phyloP scores from a whole-genome alignment of 2,329 filamentous ascomycete species.

The Scytalidium lignicola region DNA sequence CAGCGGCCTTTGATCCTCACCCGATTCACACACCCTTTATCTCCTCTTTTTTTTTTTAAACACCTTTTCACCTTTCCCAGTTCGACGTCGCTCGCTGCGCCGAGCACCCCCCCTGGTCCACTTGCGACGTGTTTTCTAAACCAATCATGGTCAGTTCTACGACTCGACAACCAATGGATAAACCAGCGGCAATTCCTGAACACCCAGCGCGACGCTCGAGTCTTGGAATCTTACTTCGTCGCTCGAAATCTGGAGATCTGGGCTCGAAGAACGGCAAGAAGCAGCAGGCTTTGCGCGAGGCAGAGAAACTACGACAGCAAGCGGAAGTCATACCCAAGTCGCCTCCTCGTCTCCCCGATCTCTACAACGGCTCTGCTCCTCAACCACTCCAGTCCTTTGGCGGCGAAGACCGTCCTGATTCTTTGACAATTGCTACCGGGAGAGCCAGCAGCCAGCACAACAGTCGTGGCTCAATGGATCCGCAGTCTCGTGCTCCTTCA shows the following conservation, averaged over 20 bases:
- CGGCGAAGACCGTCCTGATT: slow-evolving; percentile 60
- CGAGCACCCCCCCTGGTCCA: slow-evolving; percentile 2
- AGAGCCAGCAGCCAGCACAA: slow-evolving; percentile 33
- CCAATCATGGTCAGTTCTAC: slow-evolving; percentile 26
- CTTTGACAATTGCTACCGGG: slow-evolving; percentile 53
- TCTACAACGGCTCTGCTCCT: slow-evolving; percentile 34
- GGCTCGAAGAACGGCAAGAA: slow-evolving; percentile 56
- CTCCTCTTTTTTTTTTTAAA: background rate
- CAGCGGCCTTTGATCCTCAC: background rate
- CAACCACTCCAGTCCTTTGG: slow-evolving; percentile 35
- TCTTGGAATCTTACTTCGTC: slow-evolving; percentile 57
- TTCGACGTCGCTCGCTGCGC: background rate
- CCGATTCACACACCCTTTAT: background rate
- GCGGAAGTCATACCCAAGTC: slow-evolving; percentile 49
- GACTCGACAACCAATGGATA: slow-evolving; percentile 28
- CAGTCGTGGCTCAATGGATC: slow-evolving; percentile 50
- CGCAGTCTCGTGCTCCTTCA: slow-evolving; percentile 27
- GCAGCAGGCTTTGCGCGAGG: slow-evolving; percentile 42
- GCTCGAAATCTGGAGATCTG: slow-evolving; percentile 63
- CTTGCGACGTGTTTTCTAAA: slow-evolving; percentile 2
- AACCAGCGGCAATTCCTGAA: slow-evolving; percentile 30
- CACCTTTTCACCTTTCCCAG: background rate
- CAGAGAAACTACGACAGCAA: slow-evolving; percentile 49
- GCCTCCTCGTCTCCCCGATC: slow-evolving; percentile 52
- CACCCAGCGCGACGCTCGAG: slow-evolving; percentile 39